Base-by-base conservation (phyloP, 805 yeast species). In the Wickerhamomyces subpelliculosus region DNA sequence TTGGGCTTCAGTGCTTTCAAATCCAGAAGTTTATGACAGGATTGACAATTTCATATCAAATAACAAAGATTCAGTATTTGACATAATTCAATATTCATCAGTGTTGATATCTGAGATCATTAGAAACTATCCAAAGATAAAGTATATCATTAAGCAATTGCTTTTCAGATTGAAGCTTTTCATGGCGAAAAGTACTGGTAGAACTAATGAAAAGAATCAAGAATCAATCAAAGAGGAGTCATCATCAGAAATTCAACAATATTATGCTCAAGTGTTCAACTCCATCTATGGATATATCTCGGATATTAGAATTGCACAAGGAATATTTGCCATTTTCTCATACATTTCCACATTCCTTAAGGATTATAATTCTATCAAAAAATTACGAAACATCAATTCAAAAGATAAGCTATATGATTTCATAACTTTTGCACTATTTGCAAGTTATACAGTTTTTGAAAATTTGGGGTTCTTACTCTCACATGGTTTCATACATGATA, bases 311-410 rank as follows among this genome's bases (percentile, higher is more conserved):
- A 40, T 48, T 14, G 47, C 51, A 3, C 35, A 39, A 32, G 42
- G 46, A 4, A 44, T 49, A 18, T 49, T 49, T 34, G 46, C 44
- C 16, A 38, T 46, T 10, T 10, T 49, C 1, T 51, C 52, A 19
- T 49, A 46, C 35, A 40, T 49, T 23, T 28, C 41, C 1, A 46
- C 44, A 18, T 35, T 47, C 22, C 35, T 46, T 4, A 34, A 34
- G 3, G 42, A 48, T 32, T 48, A 48, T 27, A 46, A 29, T 27
- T 30, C 51, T 4, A 31, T 40, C 12, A n/a, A 27, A 9, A 48
- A 46, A 35, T 20, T 48, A 12, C 33, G 22, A 19, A 7, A 5
- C 5, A 40, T 40, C 1, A 36, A 42, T 20, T 36, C 46, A 12
- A 27, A 33, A 28, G 20, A 24, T 5, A 45, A 44, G 1, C n/a